A percentile compares a stretch with the other conserved stretches of the same genome.
phyloP scores from a whole-genome alignment of 345 rosid species.

The Pistacia atlantica region DNA sequence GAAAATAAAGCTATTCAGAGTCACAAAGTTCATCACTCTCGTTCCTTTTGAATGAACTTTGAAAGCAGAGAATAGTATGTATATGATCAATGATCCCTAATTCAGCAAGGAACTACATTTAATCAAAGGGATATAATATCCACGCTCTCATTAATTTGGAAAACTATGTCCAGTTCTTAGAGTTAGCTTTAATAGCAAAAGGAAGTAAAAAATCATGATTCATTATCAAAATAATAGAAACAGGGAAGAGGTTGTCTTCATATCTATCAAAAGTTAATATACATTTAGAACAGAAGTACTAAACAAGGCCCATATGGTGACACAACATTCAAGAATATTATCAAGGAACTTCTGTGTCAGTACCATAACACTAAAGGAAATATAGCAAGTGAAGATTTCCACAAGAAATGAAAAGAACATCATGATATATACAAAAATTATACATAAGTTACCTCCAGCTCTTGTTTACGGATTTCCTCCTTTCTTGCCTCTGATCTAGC shows the following conservation, averaged over 20 bases:
- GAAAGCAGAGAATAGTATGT: not conserved
- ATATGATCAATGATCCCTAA: not conserved
- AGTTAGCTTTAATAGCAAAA: not conserved
- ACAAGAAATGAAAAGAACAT: not conserved
- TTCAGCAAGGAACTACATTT: not conserved
- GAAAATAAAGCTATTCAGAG: not conserved
- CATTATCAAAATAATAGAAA: not conserved
- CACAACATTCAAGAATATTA: slow-evolving; percentile 6
- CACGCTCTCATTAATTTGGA: not conserved
- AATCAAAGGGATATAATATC: not conserved
- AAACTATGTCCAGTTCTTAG: not conserved
- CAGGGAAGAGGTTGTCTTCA: not conserved
- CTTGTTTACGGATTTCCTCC: slow-evolving; percentile 72
- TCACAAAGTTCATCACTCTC: not conserved
- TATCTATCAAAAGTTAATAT: not conserved
- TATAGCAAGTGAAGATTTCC: not conserved
- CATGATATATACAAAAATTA: slow-evolving; percentile 8
- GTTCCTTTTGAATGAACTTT: not conserved
- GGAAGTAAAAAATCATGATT: not conserved
- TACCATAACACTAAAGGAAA: not conserved
- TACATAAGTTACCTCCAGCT: slow-evolving; percentile 56
- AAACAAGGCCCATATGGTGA: not conserved
- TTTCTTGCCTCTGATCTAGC: slow-evolving; percentile 87
- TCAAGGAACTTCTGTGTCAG: not conserved
- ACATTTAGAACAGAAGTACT: not conserved